Evolutionary conservation across 768 basidiomycete species (phyloP), one percentile per base, ranked within the genome.

Genomic region (Cyclocybe cylindracea): DNA sequence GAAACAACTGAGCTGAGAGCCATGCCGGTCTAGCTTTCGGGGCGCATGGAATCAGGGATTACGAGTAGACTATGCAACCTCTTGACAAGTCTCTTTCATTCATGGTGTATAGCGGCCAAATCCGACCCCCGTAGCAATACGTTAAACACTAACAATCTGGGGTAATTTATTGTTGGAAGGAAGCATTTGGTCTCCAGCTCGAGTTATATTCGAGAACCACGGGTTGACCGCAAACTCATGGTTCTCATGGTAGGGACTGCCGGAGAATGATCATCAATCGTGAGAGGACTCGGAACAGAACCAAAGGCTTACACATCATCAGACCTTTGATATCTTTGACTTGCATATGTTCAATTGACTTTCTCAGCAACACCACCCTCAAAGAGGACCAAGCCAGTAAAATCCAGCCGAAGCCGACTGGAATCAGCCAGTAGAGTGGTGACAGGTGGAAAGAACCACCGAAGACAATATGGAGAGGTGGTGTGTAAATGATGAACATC

Each of bases 391-490:
- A 86, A 0, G 63, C 74, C 9, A 87, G 70, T 5, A 83, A 69
- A 44, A 86, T 48, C 9, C 74, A 57, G 24, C 85, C 86, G 51
- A 86, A 86, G 7, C 75, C 83, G 36, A 73, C 66, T 9, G 85
- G 82, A 29, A 87, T 84, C 10, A 86, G 76, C 85, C 85, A 87
- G 64, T 86, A 87, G 34, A 87, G 64, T 14, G 85, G 85, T 24
- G 78, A 80, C 13, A 85, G 70, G 39, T 71, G 76, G 63, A 74
- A 63, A 0, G 83, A 78, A 10, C 85, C 85, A 2, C 84, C 83
- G 60, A 87, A 87, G 10, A 86, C 85, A 56, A 83, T 79, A 56
- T 84, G 84, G 38, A 87, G 66, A 36, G 86, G 86, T 13, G 85
- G 85, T 0, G 82, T 84, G 65, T 87, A 87, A 57, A 86, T 73